Base-by-base conservation (phyloP, 805 yeast species). In the Myxozyma monticola region DNA sequence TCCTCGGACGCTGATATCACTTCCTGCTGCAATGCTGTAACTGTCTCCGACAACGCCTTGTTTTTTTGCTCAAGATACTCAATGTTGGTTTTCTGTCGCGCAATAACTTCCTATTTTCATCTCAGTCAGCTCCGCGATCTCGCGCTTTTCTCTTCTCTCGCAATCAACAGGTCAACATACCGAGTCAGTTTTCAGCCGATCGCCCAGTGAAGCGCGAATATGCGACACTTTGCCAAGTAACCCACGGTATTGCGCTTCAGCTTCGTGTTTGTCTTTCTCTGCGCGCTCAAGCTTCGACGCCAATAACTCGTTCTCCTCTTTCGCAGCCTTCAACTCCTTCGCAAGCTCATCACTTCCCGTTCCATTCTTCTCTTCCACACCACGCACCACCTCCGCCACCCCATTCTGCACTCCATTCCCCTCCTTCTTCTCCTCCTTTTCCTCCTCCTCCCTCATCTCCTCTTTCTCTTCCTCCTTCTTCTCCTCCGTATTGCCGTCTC, bases 251-350 rank as follows among this genome's bases (percentile, higher is more conserved):
- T 78, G 78, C 17, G 60, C 65, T 39, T 70, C 75, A 15, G 63
- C 57, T 21, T 65, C 68, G 30, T 68, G 74, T 20, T 76, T 65
- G 39, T 70, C 71, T 15, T 74, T 77, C 57, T 78, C 78, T 1
- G 78, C 73, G 3, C 69, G 71, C 36, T 78, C 87, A n/a, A n/a
- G n/a, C n/a, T n/a, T n/a, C n/a, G n/a, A n/a, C n/a, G n/a, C n/a
- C n/a, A n/a, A n/a, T n/a, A n/a, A n/a, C n/a, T n/a, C n/a, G n/a
- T n/a, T n/a, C n/a, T n/a, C n/a, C n/a, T n/a, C n/a, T n/a, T n/a
- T n/a, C n/a, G n/a, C n/a, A n/a, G n/a, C n/a, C n/a, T n/a, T n/a
- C n/a, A n/a, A n/a, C n/a, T n/a, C n/a, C n/a, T n/a, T n/a, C n/a
- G n/a, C n/a, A n/a, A n/a, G n/a, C n/a, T n/a, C n/a, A n/a, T n/a